Base-by-base conservation (phyloP, 768 basidiomycete species). In the Rhodotorula kratochvilovae region DNA sequence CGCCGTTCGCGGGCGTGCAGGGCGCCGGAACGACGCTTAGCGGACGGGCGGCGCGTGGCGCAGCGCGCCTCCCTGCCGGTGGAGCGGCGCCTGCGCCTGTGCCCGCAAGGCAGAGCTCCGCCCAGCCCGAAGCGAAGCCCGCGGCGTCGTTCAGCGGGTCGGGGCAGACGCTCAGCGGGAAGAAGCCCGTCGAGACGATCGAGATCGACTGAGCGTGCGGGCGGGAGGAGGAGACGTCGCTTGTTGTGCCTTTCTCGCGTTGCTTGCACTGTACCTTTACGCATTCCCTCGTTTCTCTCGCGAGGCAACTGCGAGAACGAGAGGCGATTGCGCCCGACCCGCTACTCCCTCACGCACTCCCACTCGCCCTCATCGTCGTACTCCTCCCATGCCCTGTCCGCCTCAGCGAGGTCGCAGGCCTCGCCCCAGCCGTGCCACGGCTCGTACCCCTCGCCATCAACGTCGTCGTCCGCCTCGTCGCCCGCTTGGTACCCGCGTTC, bases 1-100 rank as follows among this genome's bases (percentile, higher is more conserved):
- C 62, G 33, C 67, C 67, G 8, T 91, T 90, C 78, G 83, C 81
- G 6, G 86, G 71, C 17, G 66, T 77, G 31, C 62, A 3, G 29
- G 73, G 73, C n/a, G 3, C 45, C 1, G 73, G 73, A 6, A 51
- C 67, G 63, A 75, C 73, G 31, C 61, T 70, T 63, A 73, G 67
- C 19, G 69, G 74, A 31, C 66, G 67, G 43, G 62, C 66, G 62
- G 61, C 56, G 48, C 42, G 66, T 43, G 73, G 23, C 61, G 82
- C 58, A 48, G 80, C 77, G 70, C 81, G 57, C 11, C 7, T 46
- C 76, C 71, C 80, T 61, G 74, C 79, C 29, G 76, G 76, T 6
- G 42, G 13, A 62, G 67, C 79, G 42, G 68, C 81, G 31, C 77
- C 83, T 57, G 76, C 82, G 79, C 33, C 31, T 25, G 33, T n/a